Percentiles rank a stretch among this genome's conserved stretches.
These are phyloP conservation scores for Margaritispora aquatica DNA, from an alignment of 495 filamentous ascomycete genomes.

Conservation along the genomic window DNA sequence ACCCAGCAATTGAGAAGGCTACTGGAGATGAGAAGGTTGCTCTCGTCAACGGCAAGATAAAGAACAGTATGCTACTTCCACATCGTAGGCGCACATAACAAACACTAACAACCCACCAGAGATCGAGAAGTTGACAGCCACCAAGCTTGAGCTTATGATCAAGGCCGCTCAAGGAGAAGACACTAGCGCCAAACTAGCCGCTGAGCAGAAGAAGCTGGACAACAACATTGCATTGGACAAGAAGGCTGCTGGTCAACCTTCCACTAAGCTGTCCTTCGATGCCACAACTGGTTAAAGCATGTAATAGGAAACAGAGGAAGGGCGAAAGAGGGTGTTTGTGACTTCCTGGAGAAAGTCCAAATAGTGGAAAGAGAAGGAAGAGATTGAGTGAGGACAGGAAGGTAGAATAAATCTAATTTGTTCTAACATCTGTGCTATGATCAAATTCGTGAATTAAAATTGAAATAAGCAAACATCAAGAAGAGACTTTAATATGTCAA, in stretches of 20 bases:
- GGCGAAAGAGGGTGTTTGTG: neutral
- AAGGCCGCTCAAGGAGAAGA: neutral
- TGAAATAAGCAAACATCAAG: too few relatives aligned
- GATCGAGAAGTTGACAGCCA: neutral
- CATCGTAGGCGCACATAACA: too few relatives aligned
- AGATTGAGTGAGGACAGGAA: too few relatives aligned
- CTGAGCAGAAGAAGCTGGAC: neutral
- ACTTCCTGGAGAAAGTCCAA: too few relatives aligned
- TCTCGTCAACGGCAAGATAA: neutral
- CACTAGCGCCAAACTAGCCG: neutral
- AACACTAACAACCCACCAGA: neutral
- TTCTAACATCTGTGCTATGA: too few relatives aligned
- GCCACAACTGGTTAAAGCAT: neutral
- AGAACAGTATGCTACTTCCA: neutral
- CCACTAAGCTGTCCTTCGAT: neutral
- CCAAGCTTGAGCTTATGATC: neutral
- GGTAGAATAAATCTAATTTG: too few relatives aligned
- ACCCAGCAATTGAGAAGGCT: neutral
- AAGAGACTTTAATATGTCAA: too few relatives aligned
- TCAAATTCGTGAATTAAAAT: too few relatives aligned
- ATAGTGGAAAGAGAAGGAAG: too few relatives aligned
- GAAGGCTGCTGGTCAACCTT: neutral
- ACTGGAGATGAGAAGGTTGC: neutral
- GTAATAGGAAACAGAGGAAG: neutral
- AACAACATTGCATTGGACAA: slow-evolving; percentile 1